phyloP scores from a whole-genome alignment of 2,329 filamentous ascomycete species.

The Thermoascus crustaceus region DNA sequence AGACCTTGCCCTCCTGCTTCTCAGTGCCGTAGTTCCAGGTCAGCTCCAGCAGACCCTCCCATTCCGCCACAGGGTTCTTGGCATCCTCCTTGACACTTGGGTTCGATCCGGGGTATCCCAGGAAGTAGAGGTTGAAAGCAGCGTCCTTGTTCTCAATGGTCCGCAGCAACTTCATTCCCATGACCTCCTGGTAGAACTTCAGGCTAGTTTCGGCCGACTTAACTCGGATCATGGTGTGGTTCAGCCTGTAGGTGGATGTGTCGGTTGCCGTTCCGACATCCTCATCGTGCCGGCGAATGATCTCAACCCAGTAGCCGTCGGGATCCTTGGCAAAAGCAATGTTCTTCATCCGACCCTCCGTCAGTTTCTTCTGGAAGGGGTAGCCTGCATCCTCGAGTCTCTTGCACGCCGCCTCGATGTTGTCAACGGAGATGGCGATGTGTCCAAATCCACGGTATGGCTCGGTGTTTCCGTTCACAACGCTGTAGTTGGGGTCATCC shows the following conservation, averaged over 20 bases:
- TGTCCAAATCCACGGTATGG: constrained; percentile 79
- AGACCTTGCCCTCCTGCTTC: constrained; percentile 70
- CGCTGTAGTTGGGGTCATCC: constrained; percentile 66
- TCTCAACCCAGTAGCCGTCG: constrained; percentile 64
- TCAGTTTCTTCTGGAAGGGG: constrained; percentile 88
- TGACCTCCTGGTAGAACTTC: constrained; percentile 72
- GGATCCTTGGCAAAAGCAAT: constrained; percentile 90
- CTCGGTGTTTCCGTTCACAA: constrained; percentile 86
- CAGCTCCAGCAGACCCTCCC: constrained; percentile 80
- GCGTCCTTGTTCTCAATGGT: constrained; percentile 61
- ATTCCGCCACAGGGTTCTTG: constrained; percentile 53
- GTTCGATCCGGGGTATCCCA: constrained; percentile 63
- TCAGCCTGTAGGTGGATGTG: constrained; percentile 60
- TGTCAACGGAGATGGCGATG: constrained; percentile 72
- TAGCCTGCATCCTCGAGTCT: constrained; percentile 85
- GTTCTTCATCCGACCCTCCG: constrained; percentile 75
- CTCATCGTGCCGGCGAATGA: constrained; percentile 61
- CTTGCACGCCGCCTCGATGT: constrained; percentile 82
- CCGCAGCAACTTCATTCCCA: constrained; percentile 79
- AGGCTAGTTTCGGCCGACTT: constrained; percentile 69
- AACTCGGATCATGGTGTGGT: constrained; percentile 75
- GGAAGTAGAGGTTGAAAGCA: constrained; percentile 86
- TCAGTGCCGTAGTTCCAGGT: constrained; percentile 75
- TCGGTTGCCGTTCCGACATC: constrained; percentile 67
- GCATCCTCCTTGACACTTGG: constrained; percentile 42